Conservation (phyloP, 768 basidiomycete genomes). For the Termitomyces sp. region DNA sequence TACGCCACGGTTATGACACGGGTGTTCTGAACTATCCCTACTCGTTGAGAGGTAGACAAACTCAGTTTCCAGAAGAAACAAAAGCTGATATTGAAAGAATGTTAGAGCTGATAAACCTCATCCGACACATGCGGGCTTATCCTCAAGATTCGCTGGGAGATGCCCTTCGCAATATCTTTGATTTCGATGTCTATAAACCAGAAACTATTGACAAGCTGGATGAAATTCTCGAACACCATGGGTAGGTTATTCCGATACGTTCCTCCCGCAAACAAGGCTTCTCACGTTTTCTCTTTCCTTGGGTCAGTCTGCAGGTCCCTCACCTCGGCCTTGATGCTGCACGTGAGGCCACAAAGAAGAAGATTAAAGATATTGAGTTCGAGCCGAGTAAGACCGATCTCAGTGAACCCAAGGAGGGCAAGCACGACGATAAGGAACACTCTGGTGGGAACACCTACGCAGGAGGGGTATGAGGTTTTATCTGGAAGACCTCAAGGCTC, state of each 20-base stretch:
- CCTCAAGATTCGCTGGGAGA: slow-evolving; percentile 53
- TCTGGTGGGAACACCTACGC: slow-evolving; percentile 60
- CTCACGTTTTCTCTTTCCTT: neutral
- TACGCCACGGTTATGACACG: slow-evolving; percentile 50
- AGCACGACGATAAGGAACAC: slow-evolving; percentile 59
- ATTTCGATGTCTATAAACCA: slow-evolving; percentile 63
- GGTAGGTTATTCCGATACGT: slow-evolving; percentile 27
- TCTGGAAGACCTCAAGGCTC: neutral
- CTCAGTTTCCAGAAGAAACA: neutral
- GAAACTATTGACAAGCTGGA: slow-evolving; percentile 59
- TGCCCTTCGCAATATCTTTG: slow-evolving; percentile 60
- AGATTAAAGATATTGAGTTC: slow-evolving; percentile 51
- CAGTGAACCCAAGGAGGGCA: slow-evolving; percentile 52
- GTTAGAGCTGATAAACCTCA: slow-evolving; percentile 59
- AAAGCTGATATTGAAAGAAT: neutral
- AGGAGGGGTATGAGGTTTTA: slow-evolving; percentile 43
- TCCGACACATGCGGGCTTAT: slow-evolving; percentile 58
- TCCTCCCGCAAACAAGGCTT: neutral
- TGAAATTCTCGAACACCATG: slow-evolving; percentile 53
- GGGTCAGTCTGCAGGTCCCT: slow-evolving; percentile 41
- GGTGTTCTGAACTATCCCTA: slow-evolving; percentile 63
- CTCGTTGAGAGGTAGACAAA: slow-evolving; percentile 50
- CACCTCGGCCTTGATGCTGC: slow-evolving; percentile 52
- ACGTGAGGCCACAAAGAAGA: slow-evolving; percentile 46
- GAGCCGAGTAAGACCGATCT: slow-evolving; percentile 49